Evolutionary conservation across 2,329 filamentous ascomycete species (phyloP), one percentile per base, ranked within the genome.

Genomic region (Nemania sp.): DNA sequence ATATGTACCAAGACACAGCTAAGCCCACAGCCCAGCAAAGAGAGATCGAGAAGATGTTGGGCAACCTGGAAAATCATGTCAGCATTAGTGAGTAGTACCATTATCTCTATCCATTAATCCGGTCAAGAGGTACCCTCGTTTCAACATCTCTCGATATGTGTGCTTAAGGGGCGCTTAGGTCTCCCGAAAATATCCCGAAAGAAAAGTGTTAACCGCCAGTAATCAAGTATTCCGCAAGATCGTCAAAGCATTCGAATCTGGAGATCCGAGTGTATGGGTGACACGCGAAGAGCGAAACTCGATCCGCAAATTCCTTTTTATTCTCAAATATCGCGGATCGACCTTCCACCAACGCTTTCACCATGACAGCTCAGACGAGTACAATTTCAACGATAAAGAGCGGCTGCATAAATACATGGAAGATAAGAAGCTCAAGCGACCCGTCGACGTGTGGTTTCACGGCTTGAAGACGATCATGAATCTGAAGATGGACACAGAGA

Each of bases 261-360:
- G 48, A 5, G 37, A 54, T 0, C 31, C 41, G 6, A 43, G 24
- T 4, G 28, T 61, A 5, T 59, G 56, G 56, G 41, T 64, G 19
- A 58, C 51, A n/a, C 61, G 61, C 12, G 50, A 58, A 20, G 60
- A 64, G 42, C 48, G 55, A 39, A 66, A 78, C 54, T 45, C 67
- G 1, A 30, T 78, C 8, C 72, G 76, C 40, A 77, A 77, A 49
- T 77, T 77, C 44, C 64, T 76, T 2, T 78, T 77, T 56, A 59
- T 79, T 3, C 69, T 78, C 61, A 75, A 75, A 52, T 78, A 77
- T 42, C 72, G 76, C 12, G 65, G 66, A n/a, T 63, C 61, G 1
- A 52, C 31, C 5, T 74, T 75, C 40, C 65, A 70, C 51, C 45
- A 50, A 12, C 68, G 72, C 62, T 64, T 55, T 28, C 8, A 72